These are phyloP conservation scores for Crithidia brevicula DNA, from an alignment of 208 protist species.

Conservation along the genomic window DNA sequence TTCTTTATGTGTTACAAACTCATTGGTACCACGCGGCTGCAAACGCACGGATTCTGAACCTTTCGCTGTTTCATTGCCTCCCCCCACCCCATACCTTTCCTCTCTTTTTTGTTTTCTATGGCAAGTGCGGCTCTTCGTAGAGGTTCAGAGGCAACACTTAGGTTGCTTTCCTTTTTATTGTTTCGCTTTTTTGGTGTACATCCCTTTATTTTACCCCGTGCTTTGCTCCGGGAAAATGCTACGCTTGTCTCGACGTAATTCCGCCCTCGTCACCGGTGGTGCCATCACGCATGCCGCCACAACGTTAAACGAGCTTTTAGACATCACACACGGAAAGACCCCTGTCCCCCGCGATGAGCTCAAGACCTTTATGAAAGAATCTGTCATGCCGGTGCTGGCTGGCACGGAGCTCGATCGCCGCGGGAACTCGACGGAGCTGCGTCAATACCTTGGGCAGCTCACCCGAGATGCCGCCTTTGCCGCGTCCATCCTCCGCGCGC, in stretches of 20 bases:
- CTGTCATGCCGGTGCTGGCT: slow-evolving; percentile 75
- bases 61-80: too few relatives aligned
- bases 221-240: slow-evolving; percentile 23
- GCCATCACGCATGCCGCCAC: slow-evolving; percentile 34
- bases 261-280: slow-evolving; percentile 28
- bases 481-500: slow-evolving; percentile 58
- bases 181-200: background rate
- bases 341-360: slow-evolving; percentile 48
- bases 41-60: too few relatives aligned
- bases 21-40: too few relatives aligned
- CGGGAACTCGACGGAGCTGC: slow-evolving; percentile 52
- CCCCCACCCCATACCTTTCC: too few relatives aligned
- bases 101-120: too few relatives aligned
- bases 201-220: background rate
- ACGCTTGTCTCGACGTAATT: background rate
- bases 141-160: too few relatives aligned
- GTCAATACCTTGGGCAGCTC: slow-evolving; percentile 61
- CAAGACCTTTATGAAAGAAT: slow-evolving; percentile 56
- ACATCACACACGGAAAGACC: slow-evolving; percentile 30
- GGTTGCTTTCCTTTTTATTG: background rate
- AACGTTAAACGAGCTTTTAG: slow-evolving; percentile 67
- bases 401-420: slow-evolving; percentile 65
- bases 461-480: slow-evolving; percentile 79
- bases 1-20: too few relatives aligned
- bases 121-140: too few relatives aligned